Conservation (phyloP, 2,329 filamentous ascomycete species). For the Helotiales sp. region DNA sequence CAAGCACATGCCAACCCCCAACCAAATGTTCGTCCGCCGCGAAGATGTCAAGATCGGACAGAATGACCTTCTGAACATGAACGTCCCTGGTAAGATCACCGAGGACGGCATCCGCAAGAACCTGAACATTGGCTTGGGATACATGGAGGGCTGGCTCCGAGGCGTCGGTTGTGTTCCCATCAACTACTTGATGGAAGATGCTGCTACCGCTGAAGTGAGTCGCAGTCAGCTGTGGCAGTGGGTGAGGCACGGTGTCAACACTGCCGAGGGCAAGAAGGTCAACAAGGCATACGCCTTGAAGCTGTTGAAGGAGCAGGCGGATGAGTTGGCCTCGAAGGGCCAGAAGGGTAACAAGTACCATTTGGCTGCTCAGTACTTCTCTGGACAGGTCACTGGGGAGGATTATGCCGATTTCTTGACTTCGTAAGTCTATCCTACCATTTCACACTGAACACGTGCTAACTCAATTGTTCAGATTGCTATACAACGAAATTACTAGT, state of each 20-base stretch:
- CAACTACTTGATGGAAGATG: conserved; percentile 98
- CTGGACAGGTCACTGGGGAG: conserved; percentile 91
- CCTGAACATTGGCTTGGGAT: conserved; percentile 91
- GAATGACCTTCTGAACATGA: conserved; percentile 97
- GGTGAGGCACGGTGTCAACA: conserved; percentile 75
- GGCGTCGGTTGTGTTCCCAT: conserved; percentile 96
- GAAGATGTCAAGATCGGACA: conserved; percentile 86
- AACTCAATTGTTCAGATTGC: conserved; percentile 58
- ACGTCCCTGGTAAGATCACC: conserved; percentile 88
- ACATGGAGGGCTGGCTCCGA: conserved; percentile 98
- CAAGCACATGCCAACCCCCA: conserved; percentile 97
- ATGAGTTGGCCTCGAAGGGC: conserved; percentile 74
- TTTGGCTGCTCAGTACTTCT: conserved; percentile 91
- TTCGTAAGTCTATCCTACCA: conserved; percentile 58
- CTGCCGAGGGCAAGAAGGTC: conserved; percentile 86
- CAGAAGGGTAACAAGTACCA: conserved; percentile 90
- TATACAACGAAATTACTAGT: conserved; percentile 88
- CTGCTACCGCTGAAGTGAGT: conserved; percentile 94
- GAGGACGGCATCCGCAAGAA: conserved; percentile 98
- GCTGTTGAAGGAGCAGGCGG: conserved; percentile 84
- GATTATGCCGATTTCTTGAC: conserved; percentile 98
- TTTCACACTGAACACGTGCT: not conserved
- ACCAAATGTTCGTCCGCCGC: conserved; percentile 89
- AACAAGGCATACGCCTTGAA: conserved; percentile 90
- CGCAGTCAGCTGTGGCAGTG: conserved; percentile 97